Conservation (phyloP, 2,329 filamentous ascomycete genomes). For the Dactylonectria estremocensis region DNA sequence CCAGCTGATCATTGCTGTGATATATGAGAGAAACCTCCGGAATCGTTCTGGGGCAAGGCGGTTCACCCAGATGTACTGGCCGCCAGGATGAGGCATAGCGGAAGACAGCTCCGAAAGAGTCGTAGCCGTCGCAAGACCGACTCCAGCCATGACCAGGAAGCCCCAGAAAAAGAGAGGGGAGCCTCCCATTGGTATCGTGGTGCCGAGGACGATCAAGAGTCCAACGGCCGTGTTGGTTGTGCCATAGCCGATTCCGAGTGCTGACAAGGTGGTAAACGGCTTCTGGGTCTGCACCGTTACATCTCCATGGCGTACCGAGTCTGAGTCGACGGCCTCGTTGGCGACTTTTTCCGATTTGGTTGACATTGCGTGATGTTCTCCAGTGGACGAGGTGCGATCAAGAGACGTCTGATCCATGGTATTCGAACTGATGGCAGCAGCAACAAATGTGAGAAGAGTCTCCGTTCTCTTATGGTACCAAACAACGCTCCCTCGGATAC, state of each 20-base stretch:
- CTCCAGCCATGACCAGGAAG: constrained; percentile 42
- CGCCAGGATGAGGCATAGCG: constrained; percentile 49
- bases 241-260: constrained; percentile 47
- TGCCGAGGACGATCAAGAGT: constrained; percentile 42
- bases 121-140: constrained; percentile 45
- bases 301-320: constrained; percentile 33
- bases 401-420: background rate
- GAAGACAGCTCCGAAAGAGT: constrained; percentile 49
- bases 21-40: constrained; percentile 42
- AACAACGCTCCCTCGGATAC: background rate
- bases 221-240: constrained; percentile 47
- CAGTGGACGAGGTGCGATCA: background rate
- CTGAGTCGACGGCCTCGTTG: constrained; percentile 6
- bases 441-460: background rate
- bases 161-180: constrained; percentile 48
- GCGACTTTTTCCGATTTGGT: constrained; percentile 17
- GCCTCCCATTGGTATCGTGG: constrained; percentile 41
- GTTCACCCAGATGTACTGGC: constrained; percentile 49
- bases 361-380: background rate
- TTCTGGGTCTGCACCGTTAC: constrained; percentile 49
- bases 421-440: background rate
- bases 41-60: constrained; percentile 36
- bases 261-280: constrained; percentile 49
- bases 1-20: constrained; percentile 48
- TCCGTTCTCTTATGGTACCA: background rate